Percentiles rank a stretch among this genome's conserved stretches.
Evolutionary conservation across 2,329 filamentous ascomycete species (phyloP).

Genomic region (Endothia cerciana): DNA sequence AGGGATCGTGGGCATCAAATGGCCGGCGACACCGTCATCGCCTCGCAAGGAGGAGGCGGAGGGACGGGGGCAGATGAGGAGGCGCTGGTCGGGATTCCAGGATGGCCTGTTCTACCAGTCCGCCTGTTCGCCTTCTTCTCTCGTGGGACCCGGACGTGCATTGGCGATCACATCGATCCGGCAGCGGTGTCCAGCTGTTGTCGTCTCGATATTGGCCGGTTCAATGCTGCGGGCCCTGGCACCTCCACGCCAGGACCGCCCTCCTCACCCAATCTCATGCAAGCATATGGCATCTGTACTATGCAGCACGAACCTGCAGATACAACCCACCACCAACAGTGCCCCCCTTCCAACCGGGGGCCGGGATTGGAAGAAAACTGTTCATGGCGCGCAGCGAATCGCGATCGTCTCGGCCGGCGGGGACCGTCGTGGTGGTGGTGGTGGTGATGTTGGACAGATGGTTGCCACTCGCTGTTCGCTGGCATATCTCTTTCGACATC

Average conservation of each 20-base stretch:
- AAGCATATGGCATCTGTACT: too few relatives aligned
- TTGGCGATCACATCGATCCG: slow-evolving; percentile 2
- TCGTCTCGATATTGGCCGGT: not conserved
- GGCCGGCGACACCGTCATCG: not conserved
- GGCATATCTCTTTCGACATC: not conserved
- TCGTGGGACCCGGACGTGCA: not conserved
- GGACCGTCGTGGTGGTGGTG: too few relatives aligned
- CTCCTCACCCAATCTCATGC: too few relatives aligned
- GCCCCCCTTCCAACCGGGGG: not conserved
- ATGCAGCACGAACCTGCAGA: not conserved
- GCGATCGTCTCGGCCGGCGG: not conserved
- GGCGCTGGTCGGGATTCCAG: not conserved
- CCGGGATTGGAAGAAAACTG: not conserved
- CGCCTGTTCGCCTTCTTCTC: not conserved
- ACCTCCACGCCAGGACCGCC: too few relatives aligned
- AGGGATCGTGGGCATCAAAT: not conserved
- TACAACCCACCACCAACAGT: not conserved
- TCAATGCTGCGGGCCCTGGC: not conserved
- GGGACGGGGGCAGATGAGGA: not conserved
- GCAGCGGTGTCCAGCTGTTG: not conserved
- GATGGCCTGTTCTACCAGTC: not conserved
- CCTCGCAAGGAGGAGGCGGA: not conserved
- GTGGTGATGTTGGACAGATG: not conserved
- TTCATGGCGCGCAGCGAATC: not conserved
- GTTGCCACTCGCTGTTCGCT: not conserved